Evolutionary conservation across 208 protist species (phyloP), one percentile per base, ranked within the genome.

Genomic region (Crithidia sp.): DNA sequence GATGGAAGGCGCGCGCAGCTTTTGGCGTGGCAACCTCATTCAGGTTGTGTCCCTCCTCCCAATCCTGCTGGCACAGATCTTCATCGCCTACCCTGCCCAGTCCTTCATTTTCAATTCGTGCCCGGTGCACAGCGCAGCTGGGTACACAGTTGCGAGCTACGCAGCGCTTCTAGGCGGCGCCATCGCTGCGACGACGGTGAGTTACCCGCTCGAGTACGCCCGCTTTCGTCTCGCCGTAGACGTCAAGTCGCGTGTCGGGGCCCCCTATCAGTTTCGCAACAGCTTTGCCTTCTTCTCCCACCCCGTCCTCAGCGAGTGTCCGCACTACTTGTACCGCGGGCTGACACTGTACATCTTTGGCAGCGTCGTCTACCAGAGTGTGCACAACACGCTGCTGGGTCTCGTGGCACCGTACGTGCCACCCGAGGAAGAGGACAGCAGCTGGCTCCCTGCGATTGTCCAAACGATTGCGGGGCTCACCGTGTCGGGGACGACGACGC

Each of bases 11-110:
- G 53, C 53, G 14, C 65, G 65, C 14, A 84, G 85, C 71, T 94
- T 96, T 52, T 94, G 86, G 86, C 88, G 91, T 41, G 91, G 91
- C 37, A 96, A 96, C 71, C 43, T 90, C 8, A 86, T 96, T 52
- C 88, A 96, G 61, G 85, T 94, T 9, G 77, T 84, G 36, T 88
- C 87, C 2, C 43, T 93, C 12, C 73, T 93, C 41, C 91, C 91
- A 7, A 91, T 89, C 43, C 69, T 79, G 36, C 77, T 91, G 39
- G 78, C 88, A 9, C 86, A 92, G 60, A 72, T 88, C 39, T 92
- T 95, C 72, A 87, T 95, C 66, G 86, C 78, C 12, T 62, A 83
- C 44, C 88, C 88, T 2, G 84, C 85, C 10, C 84, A 91, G 63
- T 61, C 69, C 0, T 84, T 88, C 68, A 82, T 93, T 28, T 89